phyloP scores from a whole-genome alignment of 1,284 basidiomycete species.

The Pterula multifida region DNA sequence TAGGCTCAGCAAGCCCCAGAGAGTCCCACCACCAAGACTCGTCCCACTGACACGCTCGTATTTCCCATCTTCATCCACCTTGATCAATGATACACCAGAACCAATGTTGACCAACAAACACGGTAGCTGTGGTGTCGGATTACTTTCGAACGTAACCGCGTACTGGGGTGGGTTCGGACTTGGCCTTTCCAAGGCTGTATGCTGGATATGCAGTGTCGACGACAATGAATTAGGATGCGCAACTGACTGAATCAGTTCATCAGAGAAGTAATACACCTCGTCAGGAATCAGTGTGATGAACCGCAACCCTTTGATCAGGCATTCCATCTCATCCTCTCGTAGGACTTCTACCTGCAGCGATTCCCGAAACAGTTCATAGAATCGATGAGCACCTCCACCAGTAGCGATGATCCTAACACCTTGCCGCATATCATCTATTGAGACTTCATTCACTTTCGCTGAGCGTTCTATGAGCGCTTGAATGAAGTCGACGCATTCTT shows the following conservation, averaged over 20 bases:
- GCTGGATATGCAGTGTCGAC: constrained; percentile 5
- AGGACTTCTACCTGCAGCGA: constrained; percentile 79
- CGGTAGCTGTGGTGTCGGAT: constrained; percentile 81
- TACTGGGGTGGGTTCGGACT: constrained; percentile 88
- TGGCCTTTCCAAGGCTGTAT: constrained; percentile 66
- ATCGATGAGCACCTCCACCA: constrained; percentile 93
- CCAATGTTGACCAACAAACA: constrained; percentile 98
- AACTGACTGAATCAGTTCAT: constrained; percentile 87
- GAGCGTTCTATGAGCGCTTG: constrained; percentile 80
- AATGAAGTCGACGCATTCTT: constrained; percentile 82
- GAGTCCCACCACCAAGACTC: constrained; percentile 95
- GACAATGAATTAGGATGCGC: constrained; percentile 40
- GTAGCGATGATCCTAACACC: constrained; percentile 98
- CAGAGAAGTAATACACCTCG: constrained; percentile 98
- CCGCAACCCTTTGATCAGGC: constrained; percentile 91
- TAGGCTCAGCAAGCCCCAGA: constrained; percentile 93
- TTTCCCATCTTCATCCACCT: constrained; percentile 88
- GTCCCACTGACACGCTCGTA: constrained; percentile 98
- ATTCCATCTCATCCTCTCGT: constrained; percentile 98
- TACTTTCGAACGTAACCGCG: constrained; percentile 75
- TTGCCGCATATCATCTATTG: constrained; percentile 82
- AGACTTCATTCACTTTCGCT: constrained; percentile 81
- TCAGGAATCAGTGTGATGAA: constrained; percentile 96
- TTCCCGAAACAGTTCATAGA: constrained; percentile 73
- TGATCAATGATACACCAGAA: constrained; percentile 95